phyloP scores from a whole-genome alignment of 2,329 filamentous ascomycete species.

The Pyrenophora graminea region DNA sequence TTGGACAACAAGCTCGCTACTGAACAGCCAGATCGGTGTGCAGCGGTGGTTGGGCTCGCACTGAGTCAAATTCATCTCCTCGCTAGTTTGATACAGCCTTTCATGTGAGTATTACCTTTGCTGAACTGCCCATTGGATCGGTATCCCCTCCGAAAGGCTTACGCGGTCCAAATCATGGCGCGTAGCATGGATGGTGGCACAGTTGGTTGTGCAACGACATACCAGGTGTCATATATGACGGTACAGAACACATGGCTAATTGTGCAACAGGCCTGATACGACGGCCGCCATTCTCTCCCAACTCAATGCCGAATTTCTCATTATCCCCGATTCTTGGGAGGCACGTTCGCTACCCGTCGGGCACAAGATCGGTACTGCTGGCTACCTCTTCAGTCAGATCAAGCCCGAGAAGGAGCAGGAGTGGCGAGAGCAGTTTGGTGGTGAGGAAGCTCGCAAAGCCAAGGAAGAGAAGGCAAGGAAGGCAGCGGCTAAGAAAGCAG shows the following conservation, averaged over 20 bases:
- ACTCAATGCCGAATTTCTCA: constrained; percentile 62
- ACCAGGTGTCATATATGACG: background rate
- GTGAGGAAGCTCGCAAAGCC: constrained; percentile 67
- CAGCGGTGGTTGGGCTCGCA: constrained; percentile 73
- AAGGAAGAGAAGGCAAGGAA: constrained; percentile 71
- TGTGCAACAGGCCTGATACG: constrained; percentile 36
- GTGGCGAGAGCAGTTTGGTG: constrained; percentile 78
- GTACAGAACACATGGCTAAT: constrained; percentile 10
- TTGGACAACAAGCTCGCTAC: constrained; percentile 66
- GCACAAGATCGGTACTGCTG: constrained; percentile 79
- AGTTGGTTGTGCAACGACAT: constrained; percentile 1
- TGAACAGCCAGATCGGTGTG: constrained; percentile 62
- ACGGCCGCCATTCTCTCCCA: constrained; percentile 75
- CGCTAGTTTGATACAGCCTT: constrained; percentile 77
- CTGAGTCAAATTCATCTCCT: constrained; percentile 84
- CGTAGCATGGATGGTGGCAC: background rate
- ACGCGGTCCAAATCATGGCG: background rate
- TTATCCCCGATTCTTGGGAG: constrained; percentile 60
- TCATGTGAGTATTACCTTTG: constrained; percentile 59
- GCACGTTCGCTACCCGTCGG: constrained; percentile 57
- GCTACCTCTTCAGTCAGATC: constrained; percentile 82
- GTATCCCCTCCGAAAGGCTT: background rate
- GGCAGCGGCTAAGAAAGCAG: constrained; percentile 61
- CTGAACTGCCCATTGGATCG: background rate
- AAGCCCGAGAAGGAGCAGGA: constrained; percentile 79